Evolutionary conservation across 2,329 filamentous ascomycete genomes (phyloP), one percentile per base, ranked within the genome.

Genomic region (Fusarium torreyae): DNA sequence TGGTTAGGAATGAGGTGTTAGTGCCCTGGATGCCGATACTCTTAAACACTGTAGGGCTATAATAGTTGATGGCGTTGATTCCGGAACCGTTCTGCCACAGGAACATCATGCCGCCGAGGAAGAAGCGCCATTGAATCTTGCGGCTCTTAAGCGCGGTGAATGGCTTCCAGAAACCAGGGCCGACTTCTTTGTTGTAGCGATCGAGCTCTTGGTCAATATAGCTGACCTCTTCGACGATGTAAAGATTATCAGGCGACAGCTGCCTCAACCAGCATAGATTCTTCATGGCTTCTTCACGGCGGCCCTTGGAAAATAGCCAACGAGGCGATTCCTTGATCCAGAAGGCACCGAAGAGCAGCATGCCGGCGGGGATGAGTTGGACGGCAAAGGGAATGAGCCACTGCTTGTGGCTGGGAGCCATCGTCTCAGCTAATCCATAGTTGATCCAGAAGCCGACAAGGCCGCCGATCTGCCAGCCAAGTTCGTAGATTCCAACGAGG

Each of bases 41-140:
- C 68, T 82, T 86, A 83, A 78, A 78, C 17, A 78, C 76, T 24
- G 76, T 78, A 20, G 76, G 76, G 1, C 83, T 85, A 78, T 91
- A 93, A 79, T 93, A 94, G 81, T 93, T 94, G 81, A 92, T 90
- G 26, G 91, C 91, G 70, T 94, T 93, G 81, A 94, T 94, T 2
- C 92, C 92, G 7, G 77, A 77, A 38, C 90, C 90, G 73, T 94
- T 94, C 79, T 95, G 92, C 85, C 89, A 94, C 57, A 94, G 82
- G 83, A 94, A 94, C 24, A 95, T 84, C 74, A 92, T 86, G 48
- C 87, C 87, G 31, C 92, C 92, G n/a, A 94, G 84, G 77, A 92
- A 87, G 79, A 95, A 89, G 39, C 92, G 88, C 83, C 89, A 93
- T 65, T 88, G 88, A 15, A 92, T 85, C 73, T 86, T 86, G 57